phyloP scores from a whole-genome alignment of 305 asterid species.

The Fraxinus dipetala region DNA sequence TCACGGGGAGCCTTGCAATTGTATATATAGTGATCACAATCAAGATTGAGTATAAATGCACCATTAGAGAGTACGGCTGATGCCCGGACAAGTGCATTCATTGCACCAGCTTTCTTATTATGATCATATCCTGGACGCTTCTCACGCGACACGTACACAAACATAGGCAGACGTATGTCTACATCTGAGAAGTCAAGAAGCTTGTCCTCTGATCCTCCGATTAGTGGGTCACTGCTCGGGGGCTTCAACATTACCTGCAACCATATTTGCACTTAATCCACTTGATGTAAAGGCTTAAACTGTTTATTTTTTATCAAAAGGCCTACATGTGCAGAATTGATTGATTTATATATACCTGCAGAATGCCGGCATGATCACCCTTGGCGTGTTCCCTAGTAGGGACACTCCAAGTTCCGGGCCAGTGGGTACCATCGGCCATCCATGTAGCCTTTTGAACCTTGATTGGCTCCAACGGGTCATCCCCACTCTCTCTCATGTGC shows the following conservation, averaged over 20 bases:
- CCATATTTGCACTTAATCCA: background rate
- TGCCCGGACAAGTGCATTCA: slow-evolving; percentile 50
- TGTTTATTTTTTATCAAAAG: background rate
- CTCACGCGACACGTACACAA: slow-evolving; percentile 50
- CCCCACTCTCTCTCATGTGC: slow-evolving; percentile 41
- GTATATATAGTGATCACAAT: slow-evolving; percentile 46
- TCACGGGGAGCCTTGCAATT: slow-evolving; percentile 46
- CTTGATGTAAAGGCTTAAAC: background rate
- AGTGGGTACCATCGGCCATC: slow-evolving; percentile 61
- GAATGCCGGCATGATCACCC: slow-evolving; percentile 52
- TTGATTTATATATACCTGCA: slow-evolving; percentile 31
- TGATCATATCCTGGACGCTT: slow-evolving; percentile 55
- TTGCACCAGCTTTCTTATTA: slow-evolving; percentile 56
- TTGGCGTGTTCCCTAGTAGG: slow-evolving; percentile 39
- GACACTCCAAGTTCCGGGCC: slow-evolving; percentile 48
- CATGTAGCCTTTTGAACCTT: slow-evolving; percentile 47
- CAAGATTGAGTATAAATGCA: slow-evolving; percentile 51
- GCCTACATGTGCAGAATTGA: background rate
- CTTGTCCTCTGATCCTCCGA: slow-evolving; percentile 35
- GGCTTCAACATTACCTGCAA: slow-evolving; percentile 52
- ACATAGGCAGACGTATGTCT: slow-evolving; percentile 51
- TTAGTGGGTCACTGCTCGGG: slow-evolving; percentile 42
- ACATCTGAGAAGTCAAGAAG: slow-evolving; percentile 41
- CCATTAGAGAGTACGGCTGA: slow-evolving; percentile 53
- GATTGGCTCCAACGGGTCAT: slow-evolving; percentile 39